These are phyloP conservation scores for Trichoderma gracile DNA, from an alignment of 2,329 filamentous ascomycete species.

Conservation along the genomic window DNA sequence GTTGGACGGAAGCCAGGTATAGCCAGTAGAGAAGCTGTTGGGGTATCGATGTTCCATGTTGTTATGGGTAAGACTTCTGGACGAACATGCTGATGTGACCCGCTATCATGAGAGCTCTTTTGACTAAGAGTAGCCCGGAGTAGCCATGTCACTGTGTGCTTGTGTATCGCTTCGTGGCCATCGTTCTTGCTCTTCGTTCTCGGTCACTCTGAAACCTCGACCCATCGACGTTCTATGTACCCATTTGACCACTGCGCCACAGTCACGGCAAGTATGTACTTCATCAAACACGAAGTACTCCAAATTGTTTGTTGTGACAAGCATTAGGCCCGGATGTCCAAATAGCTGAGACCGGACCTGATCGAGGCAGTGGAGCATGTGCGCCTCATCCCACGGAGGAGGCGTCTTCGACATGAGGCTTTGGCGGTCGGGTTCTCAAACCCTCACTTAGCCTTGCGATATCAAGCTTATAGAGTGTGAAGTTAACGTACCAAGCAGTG, in stretches of 20 bases:
- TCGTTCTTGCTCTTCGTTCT: neutral
- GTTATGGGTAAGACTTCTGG: neutral
- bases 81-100: neutral
- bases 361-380: conserved; percentile 28
- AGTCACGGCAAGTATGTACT: conserved; percentile 26
- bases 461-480: too few relatives aligned
- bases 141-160: neutral
- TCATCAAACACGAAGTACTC: conserved; percentile 27
- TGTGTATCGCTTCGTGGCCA: neutral
- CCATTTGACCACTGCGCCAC: conserved; percentile 25
- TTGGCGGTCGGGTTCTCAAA: conserved; percentile 25
- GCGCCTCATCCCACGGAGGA: conserved; percentile 26
- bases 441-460: neutral
- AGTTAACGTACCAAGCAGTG: conserved; percentile 24
- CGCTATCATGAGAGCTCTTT: neutral
- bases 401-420: conserved; percentile 23
- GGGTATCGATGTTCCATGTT: too few relatives aligned
- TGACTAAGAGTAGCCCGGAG: neutral
- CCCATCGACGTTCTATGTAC: conserved; percentile 28
- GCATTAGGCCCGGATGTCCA: conserved; percentile 26
- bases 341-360: conserved; percentile 25
- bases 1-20: too few relatives aligned
- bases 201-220: conserved; percentile 25
- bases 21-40: too few relatives aligned
- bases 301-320: conserved; percentile 26